Conservation (phyloP, 169 alveolate genomes). For the Cryptosporidium bovis region DNA sequence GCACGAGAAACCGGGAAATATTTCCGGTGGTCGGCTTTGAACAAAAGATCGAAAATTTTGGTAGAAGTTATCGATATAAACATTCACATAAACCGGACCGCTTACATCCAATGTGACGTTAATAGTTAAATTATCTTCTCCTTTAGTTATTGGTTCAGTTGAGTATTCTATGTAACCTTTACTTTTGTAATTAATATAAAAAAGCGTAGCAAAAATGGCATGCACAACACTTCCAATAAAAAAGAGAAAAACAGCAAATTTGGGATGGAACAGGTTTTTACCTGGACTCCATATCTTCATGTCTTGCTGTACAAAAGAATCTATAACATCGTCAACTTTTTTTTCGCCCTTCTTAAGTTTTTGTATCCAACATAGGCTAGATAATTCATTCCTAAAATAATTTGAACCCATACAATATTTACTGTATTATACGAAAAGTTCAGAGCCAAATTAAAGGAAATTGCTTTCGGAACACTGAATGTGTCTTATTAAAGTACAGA, state of each 20-base stretch:
- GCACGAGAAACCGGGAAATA: conserved; percentile 65
- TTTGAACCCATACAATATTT: conserved; percentile 25
- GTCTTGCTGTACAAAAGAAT: conserved; percentile 60
- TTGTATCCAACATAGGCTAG: conserved; percentile 25
- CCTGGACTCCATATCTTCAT: conserved; percentile 73
- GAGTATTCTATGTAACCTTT: conserved; percentile 4
- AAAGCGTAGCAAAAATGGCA: conserved; percentile 48
- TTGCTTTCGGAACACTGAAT: too few species aligned
- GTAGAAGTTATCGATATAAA: conserved; percentile 55
- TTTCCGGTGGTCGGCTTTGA: conserved; percentile 72
- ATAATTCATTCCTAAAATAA: conserved; percentile 28
- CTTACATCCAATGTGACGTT: conserved; percentile 13
- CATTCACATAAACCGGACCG: conserved; percentile 51
- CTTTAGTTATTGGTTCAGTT: conserved; percentile 55
- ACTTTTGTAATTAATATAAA: conserved; percentile 37
- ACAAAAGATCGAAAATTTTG: conserved; percentile 69
- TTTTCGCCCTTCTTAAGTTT: conserved; percentile 43
- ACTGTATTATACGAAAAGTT: neutral
- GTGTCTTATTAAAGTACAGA: too few species aligned
- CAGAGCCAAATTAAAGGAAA: neutral
- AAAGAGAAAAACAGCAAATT: conserved; percentile 34
- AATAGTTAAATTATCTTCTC: conserved; percentile 3
- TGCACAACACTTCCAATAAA: conserved; percentile 41
- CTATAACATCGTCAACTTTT: conserved; percentile 60
- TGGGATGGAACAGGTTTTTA: conserved; percentile 33